Base-by-base conservation (phyloP, 1,284 basidiomycete species). In the Albatrellus sp. region DNA sequence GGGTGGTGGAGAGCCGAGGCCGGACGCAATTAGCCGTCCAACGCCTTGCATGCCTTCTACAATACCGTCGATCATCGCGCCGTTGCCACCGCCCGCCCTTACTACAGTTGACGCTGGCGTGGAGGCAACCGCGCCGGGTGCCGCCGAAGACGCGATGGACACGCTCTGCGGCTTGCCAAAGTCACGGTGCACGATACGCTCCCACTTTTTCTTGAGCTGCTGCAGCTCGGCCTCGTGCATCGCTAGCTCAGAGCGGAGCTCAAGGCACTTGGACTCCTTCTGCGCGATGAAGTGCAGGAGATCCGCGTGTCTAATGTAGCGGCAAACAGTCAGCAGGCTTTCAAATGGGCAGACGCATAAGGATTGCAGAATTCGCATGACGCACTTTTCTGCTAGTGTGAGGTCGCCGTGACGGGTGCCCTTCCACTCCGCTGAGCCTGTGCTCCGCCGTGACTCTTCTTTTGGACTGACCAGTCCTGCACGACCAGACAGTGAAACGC, bases 231-330 rank as follows among this genome's bases (percentile, higher is more conserved):
- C 69, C 61, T 89, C 85, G 52, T 87, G 81, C 7, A 61, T 56
- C 9, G 70, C 68, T 2, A 88, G 71, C 53, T 85, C 82, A 3
- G 77, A 74, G 12, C 83, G 75, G 33, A 89, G 66, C 48, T 89
- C 85, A 37, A 87, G 70, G 51, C 83, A 87, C 59, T 77, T 82
- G 0, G 81, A 74, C 56, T 89, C 85, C 52, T 88, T 88, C 61
- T 87, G 83, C 0, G 85, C 85, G 45, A 89, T 88, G 52, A 80
- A 81, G 28, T 73, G 78, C 14, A 88, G 62, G 3, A 88, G 64
- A 48, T 87, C 85, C 13, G 79, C 75, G 54, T 89, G 81, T 55
- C 85, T 88, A 40, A 14, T 12, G 40, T 29, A 44, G 29, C 28
- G 31, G 35, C 31, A 14, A 12, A 16, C 12, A 28, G 31, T 37